Evolutionary conservation across 441 rosid genomes (phyloP).

Genomic region (Populus hybrid): DNA sequence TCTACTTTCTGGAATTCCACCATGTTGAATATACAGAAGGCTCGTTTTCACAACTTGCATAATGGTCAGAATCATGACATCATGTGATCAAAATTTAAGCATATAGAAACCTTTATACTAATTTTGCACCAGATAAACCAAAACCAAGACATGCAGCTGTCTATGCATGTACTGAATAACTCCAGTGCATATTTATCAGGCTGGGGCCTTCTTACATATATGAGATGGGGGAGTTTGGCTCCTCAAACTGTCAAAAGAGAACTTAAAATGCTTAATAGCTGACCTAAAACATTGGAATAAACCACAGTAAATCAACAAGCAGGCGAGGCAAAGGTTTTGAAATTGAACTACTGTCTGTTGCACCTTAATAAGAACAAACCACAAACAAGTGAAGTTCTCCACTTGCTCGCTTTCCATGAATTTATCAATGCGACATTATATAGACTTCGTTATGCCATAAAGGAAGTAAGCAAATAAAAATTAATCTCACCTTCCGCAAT

Average conservation of each 20-base stretch:
- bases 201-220: neutral
- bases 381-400: neutral
- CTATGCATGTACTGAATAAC: neutral
- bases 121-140: neutral
- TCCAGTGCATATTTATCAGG: neutral
- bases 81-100: neutral
- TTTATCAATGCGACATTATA: neutral
- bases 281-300: neutral
- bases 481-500: constrained; percentile 62
- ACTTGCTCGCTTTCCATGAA: constrained; percentile 4
- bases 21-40: neutral
- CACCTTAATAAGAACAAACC: neutral
- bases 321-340: neutral
- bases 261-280: neutral
- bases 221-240: neutral
- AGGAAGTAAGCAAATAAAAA: neutral
- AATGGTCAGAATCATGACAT: neutral
- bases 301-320: neutral
- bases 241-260: neutral
- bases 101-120: neutral
- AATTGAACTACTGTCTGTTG: neutral
- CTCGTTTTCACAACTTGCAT: neutral
- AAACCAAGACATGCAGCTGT: neutral
- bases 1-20: neutral
- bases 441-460: neutral